A percentile compares a stretch with the other conserved stretches of the same genome.
These are phyloP conservation scores for Brasilioporus rufonigricans DNA, from an alignment of 768 basidiomycete species.

Conservation along the genomic window DNA sequence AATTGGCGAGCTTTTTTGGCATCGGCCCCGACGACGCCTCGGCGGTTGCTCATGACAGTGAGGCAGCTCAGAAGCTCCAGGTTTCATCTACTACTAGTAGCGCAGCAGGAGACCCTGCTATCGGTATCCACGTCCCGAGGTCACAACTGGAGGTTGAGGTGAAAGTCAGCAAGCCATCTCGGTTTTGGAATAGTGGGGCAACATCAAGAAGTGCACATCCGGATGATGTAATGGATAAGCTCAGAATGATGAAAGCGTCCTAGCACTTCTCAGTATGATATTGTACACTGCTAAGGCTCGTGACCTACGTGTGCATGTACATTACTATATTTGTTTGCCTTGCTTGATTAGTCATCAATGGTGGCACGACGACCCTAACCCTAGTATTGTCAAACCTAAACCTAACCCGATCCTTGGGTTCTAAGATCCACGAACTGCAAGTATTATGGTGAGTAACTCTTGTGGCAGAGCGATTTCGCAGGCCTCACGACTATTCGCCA, in stretches of 20 bases:
- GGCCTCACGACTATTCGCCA: conserved; percentile 24
- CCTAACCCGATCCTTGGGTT: conserved; percentile 37
- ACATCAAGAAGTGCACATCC: conserved; percentile 36
- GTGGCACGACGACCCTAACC: conserved; percentile 21
- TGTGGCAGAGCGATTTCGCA: background rate
- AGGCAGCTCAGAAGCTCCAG: background rate
- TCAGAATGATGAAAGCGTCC: conserved; percentile 42
- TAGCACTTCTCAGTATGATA: background rate
- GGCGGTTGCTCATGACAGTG: background rate
- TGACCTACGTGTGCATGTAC: background rate
- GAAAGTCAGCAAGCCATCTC: conserved; percentile 33
- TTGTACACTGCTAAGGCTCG: background rate
- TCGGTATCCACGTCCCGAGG: background rate
- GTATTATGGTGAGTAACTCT: conserved; percentile 22
- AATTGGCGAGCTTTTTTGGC: conserved; percentile 17
- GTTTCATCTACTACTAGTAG: background rate
- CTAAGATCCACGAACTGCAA: background rate
- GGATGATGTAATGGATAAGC: conserved; percentile 41
- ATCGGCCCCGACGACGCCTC: conserved; percentile 6
- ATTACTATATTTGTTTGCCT: too few species aligned
- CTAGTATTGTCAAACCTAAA: conserved; percentile 16
- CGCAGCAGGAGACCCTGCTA: conserved; percentile 4
- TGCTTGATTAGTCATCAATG: conserved; percentile 9
- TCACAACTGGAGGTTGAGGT: conserved; percentile 36
- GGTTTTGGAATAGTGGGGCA: conserved; percentile 40